Conservation (phyloP, 805 yeast genomes). For the Wickerhamomyces ciferrii region DNA sequence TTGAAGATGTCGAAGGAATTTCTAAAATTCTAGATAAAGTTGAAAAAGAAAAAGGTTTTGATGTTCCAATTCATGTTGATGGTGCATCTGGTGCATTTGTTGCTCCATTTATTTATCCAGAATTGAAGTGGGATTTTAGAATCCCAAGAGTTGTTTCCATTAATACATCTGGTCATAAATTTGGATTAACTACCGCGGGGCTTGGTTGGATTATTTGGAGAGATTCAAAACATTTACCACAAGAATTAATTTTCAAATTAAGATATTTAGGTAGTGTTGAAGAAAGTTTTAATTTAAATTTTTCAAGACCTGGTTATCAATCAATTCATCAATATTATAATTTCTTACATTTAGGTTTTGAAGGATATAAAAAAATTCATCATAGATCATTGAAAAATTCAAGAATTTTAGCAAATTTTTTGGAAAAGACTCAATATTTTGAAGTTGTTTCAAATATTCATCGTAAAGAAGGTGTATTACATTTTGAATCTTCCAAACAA, state of each 20-base stretch:
- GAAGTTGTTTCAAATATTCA: conserved; percentile 78
- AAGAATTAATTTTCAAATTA: conserved; percentile 68
- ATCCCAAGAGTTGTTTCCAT: conserved; percentile 74
- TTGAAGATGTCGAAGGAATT: conserved; percentile 68
- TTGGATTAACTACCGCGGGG: conserved; percentile 87
- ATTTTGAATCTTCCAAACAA: conserved; percentile 11
- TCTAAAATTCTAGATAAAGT: conserved; percentile 61
- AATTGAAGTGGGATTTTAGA: conserved; percentile 79
- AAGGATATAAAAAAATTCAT: conserved; percentile 67
- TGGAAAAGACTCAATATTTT: conserved; percentile 62
- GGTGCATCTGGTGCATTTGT: conserved; percentile 91
- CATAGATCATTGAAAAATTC: conserved; percentile 66
- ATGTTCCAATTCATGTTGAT: conserved; percentile 85
- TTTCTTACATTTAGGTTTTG: conserved; percentile 62
- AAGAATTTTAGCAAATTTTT: conserved; percentile 51
- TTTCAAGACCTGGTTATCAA: conserved; percentile 90
- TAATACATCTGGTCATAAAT: conserved; percentile 90
- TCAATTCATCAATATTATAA: conserved; percentile 85
- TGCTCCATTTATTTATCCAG: conserved; percentile 79
- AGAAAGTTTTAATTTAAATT: conserved; percentile 81
- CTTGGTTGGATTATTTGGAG: conserved; percentile 91
- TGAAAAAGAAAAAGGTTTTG: conserved; percentile 59
- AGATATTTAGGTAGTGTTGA: conserved; percentile 86
- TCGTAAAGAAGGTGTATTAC: conserved; percentile 39
- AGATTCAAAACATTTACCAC: conserved; percentile 57